Evolutionary conservation across 2,329 filamentous ascomycete genomes (phyloP).

Genomic region (Sphaceloma murrayae): DNA sequence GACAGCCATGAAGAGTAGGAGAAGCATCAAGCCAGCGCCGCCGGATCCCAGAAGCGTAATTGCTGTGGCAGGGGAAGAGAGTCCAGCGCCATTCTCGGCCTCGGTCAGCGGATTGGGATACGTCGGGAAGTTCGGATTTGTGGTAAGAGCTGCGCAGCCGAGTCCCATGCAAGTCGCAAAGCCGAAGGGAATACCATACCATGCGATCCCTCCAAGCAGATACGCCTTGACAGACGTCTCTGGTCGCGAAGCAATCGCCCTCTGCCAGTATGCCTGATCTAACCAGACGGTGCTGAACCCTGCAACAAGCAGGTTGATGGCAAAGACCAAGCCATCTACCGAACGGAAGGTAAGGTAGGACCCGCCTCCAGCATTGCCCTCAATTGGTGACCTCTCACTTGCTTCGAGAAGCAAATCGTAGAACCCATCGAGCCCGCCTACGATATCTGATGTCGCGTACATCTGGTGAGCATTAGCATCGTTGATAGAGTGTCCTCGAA

Average conservation of each 20-base stretch:
- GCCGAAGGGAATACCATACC: conserved; percentile 38
- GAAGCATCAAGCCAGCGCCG: conserved; percentile 26
- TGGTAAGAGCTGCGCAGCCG: conserved; percentile 33
- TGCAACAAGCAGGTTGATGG: conserved; percentile 26
- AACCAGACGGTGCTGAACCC: conserved; percentile 29
- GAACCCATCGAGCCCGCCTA: conserved; percentile 29
- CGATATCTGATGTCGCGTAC: conserved; percentile 27
- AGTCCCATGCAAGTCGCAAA: conserved; percentile 37
- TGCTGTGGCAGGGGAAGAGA: conserved; percentile 26
- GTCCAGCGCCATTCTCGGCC: conserved; percentile 25
- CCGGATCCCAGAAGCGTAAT: conserved; percentile 27
- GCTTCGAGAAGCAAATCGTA: conserved; percentile 29
- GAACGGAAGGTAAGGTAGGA: conserved; percentile 33
- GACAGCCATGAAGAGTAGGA: conserved; percentile 30
- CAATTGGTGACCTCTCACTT: conserved; percentile 25
- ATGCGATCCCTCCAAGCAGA: conserved; percentile 33
- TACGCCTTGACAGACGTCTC: conserved; percentile 26
- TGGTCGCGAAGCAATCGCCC: conserved; percentile 30
- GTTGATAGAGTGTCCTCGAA: not conserved
- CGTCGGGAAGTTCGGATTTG: conserved; percentile 36
- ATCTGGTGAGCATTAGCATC: conserved; percentile 25
- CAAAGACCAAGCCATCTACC: conserved; percentile 37
- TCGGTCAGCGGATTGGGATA: conserved; percentile 29
- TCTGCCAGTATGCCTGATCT: conserved; percentile 37
- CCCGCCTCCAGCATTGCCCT: conserved; percentile 27